phyloP scores from a whole-genome alignment of 2,329 filamentous ascomycete species.

The Ophioceras dolichostomum region DNA sequence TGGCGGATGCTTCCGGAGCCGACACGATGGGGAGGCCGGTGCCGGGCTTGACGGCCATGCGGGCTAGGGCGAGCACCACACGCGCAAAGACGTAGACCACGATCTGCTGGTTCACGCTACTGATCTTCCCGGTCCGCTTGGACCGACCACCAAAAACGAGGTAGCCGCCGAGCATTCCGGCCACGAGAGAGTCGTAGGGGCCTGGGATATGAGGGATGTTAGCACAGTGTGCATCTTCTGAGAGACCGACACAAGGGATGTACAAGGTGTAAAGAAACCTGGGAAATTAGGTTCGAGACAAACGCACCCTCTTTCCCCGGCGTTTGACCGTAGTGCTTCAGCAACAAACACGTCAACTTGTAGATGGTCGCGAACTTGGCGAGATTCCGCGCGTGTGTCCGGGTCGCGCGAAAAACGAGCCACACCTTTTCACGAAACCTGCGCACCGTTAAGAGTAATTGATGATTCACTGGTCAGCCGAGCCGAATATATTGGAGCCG shows the following conservation, averaged over 20 bases:
- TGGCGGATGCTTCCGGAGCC: slow-evolving; percentile 29
- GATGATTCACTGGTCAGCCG: no score
- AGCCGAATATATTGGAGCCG: no score
- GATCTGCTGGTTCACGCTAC: slow-evolving; percentile 87
- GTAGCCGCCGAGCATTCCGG: slow-evolving; percentile 83
- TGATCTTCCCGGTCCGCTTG: slow-evolving; percentile 53
- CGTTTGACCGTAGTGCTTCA: slow-evolving; percentile 49
- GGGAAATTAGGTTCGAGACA: not conserved
- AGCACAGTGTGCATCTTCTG: not conserved
- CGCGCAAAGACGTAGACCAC: slow-evolving; percentile 96
- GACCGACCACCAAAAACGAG: slow-evolving; percentile 68
- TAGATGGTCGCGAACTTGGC: slow-evolving; percentile 86
- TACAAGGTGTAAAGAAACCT: not conserved
- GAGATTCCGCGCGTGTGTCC: slow-evolving; percentile 82
- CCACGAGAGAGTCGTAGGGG: slow-evolving; percentile 72
- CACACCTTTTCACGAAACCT: slow-evolving; percentile 62
- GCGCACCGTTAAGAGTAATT: slow-evolving; percentile 17
- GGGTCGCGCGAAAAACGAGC: slow-evolving; percentile 75
- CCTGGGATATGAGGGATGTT: slow-evolving; percentile 35
- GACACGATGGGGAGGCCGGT: slow-evolving; percentile 37
- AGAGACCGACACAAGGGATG: no score
- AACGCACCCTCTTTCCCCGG: slow-evolving; percentile 45
- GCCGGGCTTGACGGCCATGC: slow-evolving; percentile 61
- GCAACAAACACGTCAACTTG: slow-evolving; percentile 66
- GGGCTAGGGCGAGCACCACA: slow-evolving; percentile 73